These are phyloP conservation scores for Blastobotrys elegans DNA, from an alignment of 1,139 yeast genomes.

Conservation along the genomic window DNA sequence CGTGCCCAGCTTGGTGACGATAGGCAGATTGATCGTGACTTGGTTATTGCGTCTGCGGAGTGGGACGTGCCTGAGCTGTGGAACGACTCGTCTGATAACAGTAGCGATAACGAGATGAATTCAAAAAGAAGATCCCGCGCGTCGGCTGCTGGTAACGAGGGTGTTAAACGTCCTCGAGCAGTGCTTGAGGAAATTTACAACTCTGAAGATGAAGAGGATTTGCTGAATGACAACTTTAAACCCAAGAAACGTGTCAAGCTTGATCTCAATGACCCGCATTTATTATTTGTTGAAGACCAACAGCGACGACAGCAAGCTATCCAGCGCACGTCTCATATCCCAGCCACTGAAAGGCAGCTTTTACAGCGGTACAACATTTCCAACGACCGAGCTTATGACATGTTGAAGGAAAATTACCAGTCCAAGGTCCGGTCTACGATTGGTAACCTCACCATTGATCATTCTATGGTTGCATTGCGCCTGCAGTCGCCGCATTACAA, in stretches of 20 bases:
- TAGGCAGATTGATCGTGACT: constrained; percentile 42
- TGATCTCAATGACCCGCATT: constrained; percentile 83
- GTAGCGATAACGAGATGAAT: neutral
- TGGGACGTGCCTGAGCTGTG: constrained; percentile 48
- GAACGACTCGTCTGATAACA: neutral
- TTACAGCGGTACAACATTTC: constrained; percentile 69
- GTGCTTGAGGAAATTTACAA: constrained; percentile 25
- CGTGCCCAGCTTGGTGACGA: neutral
- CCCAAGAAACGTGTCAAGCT: constrained; percentile 45
- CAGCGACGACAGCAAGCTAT: constrained; percentile 10
- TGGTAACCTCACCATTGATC: constrained; percentile 87
- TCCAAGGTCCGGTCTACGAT: constrained; percentile 90
- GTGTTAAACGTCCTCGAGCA: neutral
- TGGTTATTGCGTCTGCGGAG: constrained; percentile 70
- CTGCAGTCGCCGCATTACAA: constrained; percentile 90
- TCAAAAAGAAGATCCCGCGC: neutral
- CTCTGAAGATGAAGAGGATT: constrained; percentile 66
- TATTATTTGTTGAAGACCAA: constrained; percentile 55
- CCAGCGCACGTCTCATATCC: constrained; percentile 32
- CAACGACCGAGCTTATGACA: constrained; percentile 81
- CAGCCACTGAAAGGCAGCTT: constrained; percentile 46
- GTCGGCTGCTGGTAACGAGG: neutral
- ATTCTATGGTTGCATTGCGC: constrained; percentile 79
- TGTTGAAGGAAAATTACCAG: constrained; percentile 79
- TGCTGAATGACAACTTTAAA: constrained; percentile 66